A percentile compares a stretch with the other conserved stretches of the same genome.
These are phyloP conservation scores for Aphanomyces invadans DNA, from an alignment of 352 stramenopile species.

Conservation along the genomic window DNA sequence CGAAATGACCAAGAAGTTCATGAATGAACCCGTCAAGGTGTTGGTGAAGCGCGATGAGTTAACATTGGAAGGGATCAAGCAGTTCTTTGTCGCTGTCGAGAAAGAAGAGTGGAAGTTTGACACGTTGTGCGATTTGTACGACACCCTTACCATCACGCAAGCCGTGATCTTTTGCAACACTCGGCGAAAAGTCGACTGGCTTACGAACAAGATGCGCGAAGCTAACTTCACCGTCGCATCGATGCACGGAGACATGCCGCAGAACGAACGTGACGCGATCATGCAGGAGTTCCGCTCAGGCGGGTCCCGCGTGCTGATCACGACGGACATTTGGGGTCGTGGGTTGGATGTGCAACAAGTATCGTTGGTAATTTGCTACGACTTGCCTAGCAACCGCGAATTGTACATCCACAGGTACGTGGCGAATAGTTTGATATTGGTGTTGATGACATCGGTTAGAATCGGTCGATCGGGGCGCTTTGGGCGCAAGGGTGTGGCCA, in stretches of 20 bases:
- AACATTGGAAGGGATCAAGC: constrained; percentile 96
- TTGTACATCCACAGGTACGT: constrained; percentile 88
- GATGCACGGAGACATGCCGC: constrained; percentile 97
- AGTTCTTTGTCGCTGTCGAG: constrained; percentile 98
- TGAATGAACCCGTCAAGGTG: constrained; percentile 96
- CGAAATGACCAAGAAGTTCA: constrained; percentile 96
- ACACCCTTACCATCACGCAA: constrained; percentile 98
- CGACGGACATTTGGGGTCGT: constrained; percentile 95
- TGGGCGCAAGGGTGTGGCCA: constrained; percentile 94
- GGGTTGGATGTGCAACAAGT: constrained; percentile 97
- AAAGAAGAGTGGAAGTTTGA: constrained; percentile 99
- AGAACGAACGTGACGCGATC: constrained; percentile 90
- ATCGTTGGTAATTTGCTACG: constrained; percentile 97
- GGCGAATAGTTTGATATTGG: not conserved
- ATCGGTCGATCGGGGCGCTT: constrained; percentile 96
- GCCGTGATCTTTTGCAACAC: constrained; percentile 99
- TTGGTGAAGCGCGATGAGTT: constrained; percentile 96
- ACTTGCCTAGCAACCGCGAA: constrained; percentile 94
- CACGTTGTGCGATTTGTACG: constrained; percentile 97
- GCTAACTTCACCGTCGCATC: constrained; percentile 95
- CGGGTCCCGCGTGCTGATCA: constrained; percentile 93
- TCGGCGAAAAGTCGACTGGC: constrained; percentile 95
- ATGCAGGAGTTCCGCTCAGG: constrained; percentile 97
- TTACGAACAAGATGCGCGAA: constrained; percentile 94
- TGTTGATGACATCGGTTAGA: constrained; percentile 24